Evolutionary conservation across 129 eudicot genomes (phyloP).

Genomic region (Pittosporum tobira): DNA sequence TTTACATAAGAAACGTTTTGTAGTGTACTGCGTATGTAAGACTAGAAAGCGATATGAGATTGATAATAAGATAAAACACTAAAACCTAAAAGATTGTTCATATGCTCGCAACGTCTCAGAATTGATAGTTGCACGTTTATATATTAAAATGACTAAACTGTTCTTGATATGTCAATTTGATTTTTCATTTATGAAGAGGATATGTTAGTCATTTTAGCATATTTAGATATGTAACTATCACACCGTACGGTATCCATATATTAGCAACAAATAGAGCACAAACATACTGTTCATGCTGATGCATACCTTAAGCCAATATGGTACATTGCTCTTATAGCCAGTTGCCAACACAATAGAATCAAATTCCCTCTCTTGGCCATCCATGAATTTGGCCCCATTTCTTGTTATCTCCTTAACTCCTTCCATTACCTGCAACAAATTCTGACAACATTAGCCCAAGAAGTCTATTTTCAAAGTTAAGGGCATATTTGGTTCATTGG

Average conservation of each 20-base stretch:
- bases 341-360: constrained; percentile 71
- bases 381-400: constrained; percentile 54
- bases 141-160: too few relatives aligned
- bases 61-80: constrained; percentile 10
- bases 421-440: constrained; percentile 8
- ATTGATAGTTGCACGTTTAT: too few relatives aligned
- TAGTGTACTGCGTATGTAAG: constrained; percentile 5
- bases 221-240: too few relatives aligned
- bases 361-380: constrained; percentile 60
- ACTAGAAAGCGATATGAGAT: constrained; percentile 12
- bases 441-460: not conserved
- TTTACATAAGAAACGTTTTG: constrained; percentile 6
- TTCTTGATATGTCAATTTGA: too few relatives aligned
- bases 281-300: not conserved
- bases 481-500: constrained; percentile 1
- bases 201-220: too few relatives aligned
- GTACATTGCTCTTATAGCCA: constrained; percentile 78
- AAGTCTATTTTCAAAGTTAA: not conserved
- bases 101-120: too few relatives aligned
- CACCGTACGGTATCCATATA: too few relatives aligned
- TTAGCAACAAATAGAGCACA: not conserved
- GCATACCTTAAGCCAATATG: constrained; percentile 67
- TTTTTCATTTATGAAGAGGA: too few relatives aligned
- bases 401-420: constrained; percentile 61
- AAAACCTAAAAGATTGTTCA: not conserved